Evolutionary conservation across 257 asterid species (phyloP).

Genomic region (Scutellaria minor): DNA sequence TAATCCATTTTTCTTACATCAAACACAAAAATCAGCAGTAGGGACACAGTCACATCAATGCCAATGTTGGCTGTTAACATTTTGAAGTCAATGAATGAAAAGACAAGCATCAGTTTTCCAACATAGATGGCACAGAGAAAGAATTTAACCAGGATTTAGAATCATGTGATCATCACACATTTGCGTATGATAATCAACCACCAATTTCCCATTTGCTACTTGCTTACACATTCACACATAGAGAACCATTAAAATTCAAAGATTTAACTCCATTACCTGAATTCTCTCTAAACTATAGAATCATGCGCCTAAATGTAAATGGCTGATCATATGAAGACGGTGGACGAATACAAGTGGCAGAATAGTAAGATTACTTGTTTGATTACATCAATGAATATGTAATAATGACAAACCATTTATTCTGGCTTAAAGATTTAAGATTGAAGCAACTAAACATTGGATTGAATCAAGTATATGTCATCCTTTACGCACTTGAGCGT

Average conservation of each 20-base stretch:
- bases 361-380: constrained; percentile 7
- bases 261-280: constrained; percentile 8
- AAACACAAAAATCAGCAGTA: neutral
- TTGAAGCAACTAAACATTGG: neutral
- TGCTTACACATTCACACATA: constrained; percentile 11
- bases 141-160: neutral
- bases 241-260: constrained; percentile 11
- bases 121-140: constrained; percentile 2
- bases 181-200: neutral
- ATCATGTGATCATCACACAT: neutral
- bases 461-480: neutral
- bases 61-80: neutral
- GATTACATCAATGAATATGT: neutral
- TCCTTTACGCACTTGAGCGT: neutral
- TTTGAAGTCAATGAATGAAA: neutral
- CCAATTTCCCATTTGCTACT: constrained; percentile 11
- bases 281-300: constrained; percentile 2
- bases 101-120: constrained; percentile 5
- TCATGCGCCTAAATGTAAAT: constrained; percentile 17
- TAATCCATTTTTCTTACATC: constrained; percentile 25
- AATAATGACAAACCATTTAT: constrained; percentile 1
- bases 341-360: constrained; percentile 20
- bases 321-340: neutral
- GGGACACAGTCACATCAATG: neutral
- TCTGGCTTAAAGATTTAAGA: constrained; percentile 26